Evolutionary conservation across 495 filamentous ascomycete species (phyloP).

Genomic region (Cladorrhinum samala): DNA sequence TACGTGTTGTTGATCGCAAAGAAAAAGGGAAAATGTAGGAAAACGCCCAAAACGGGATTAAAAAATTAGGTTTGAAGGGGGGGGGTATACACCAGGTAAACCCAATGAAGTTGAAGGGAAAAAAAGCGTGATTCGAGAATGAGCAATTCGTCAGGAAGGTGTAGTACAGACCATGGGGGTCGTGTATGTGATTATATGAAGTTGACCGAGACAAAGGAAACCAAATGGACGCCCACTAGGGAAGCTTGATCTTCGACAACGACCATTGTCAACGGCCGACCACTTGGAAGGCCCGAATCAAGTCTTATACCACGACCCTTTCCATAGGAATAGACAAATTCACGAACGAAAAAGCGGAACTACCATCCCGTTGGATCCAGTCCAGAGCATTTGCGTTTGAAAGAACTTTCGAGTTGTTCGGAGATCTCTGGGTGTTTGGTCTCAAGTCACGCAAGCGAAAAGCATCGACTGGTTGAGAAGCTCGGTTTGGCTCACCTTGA

Average conservation of each 20-base stretch:
- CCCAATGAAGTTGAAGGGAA: slow-evolving; percentile 1
- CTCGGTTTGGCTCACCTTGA: slow-evolving; percentile 14
- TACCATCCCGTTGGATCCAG: not conserved
- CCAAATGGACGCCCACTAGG: not conserved
- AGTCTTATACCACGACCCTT: slow-evolving; percentile 1
- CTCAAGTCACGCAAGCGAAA: slow-evolving; percentile 12
- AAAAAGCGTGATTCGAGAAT: not conserved
- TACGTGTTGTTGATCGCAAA: too few relatives aligned
- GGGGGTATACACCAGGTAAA: slow-evolving; percentile 13
- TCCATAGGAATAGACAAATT: not conserved
- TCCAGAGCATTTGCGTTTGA: not conserved
- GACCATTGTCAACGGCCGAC: not conserved
- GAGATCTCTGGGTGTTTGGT: slow-evolving; percentile 5
- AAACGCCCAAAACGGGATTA: not conserved
- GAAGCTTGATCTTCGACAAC: not conserved
- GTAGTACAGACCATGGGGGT: not conserved
- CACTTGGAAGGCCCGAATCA: not conserved
- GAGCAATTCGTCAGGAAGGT: not conserved
- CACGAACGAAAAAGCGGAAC: not conserved
- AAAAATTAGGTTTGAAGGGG: not conserved
- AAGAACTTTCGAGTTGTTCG: not conserved
- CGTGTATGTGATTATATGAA: not conserved
- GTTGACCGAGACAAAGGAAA: not conserved
- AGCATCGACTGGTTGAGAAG: slow-evolving; percentile 17
- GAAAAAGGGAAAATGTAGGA: not conserved